Conservation (phyloP, 73 alveolate genomes). For the Halteria grandinella region DNA sequence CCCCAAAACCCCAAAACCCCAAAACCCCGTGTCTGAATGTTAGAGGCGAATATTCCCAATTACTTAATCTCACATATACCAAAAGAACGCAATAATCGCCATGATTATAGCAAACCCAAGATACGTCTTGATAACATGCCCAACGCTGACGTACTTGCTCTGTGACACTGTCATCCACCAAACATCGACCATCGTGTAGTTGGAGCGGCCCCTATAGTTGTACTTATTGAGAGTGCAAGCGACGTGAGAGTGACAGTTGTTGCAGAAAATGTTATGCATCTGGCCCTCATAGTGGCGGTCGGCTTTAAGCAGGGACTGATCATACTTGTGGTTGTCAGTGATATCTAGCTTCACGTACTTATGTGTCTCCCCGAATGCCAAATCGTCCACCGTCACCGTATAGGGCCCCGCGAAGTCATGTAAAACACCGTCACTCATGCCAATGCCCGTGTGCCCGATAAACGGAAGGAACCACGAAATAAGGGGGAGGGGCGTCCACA, state of each 20-base stretch:
- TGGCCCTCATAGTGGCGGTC: slow-evolving; percentile 46
- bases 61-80: too few species aligned
- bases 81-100: too few species aligned
- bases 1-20: too few species aligned
- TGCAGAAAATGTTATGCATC: slow-evolving; percentile 76
- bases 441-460: slow-evolving; percentile 97
- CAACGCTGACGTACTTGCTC: slow-evolving; percentile 75
- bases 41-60: too few species aligned
- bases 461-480: slow-evolving; percentile 88
- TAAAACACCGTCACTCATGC: slow-evolving; percentile 85
- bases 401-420: slow-evolving; percentile 98
- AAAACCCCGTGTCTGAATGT: too few species aligned
- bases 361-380: slow-evolving; percentile 94
- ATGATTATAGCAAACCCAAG: too few species aligned
- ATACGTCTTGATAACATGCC: slow-evolving; percentile 73
- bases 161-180: slow-evolving; percentile 79
- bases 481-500: slow-evolving; percentile 95
- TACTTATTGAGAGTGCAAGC: slow-evolving; percentile 74
- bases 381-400: slow-evolving; percentile 85
- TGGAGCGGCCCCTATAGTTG: slow-evolving; percentile 71
- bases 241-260: slow-evolving; percentile 85
- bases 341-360: slow-evolving; percentile 79
- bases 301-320: slow-evolving; percentile 63
- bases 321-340: slow-evolving; percentile 63
- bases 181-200: slow-evolving; percentile 80